Conservation (phyloP, 495 filamentous ascomycete species). For the Acidiella bohemica region DNA sequence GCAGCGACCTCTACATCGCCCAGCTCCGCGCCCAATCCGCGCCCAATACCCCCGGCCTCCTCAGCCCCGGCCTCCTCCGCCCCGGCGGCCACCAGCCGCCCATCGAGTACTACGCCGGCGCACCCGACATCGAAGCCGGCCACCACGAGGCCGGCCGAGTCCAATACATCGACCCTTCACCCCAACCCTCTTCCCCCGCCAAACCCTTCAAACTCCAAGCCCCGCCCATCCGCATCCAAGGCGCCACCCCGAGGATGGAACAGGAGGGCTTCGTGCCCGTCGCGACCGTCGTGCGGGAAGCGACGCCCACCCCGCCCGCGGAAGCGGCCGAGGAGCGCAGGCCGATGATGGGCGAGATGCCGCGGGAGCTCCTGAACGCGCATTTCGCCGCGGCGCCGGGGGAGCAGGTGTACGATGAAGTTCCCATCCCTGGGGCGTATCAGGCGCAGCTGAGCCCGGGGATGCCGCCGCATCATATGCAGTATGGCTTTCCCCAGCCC, state of each 20-base stretch:
- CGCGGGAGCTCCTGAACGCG: constrained; percentile 22
- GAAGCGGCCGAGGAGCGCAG: constrained; percentile 7
- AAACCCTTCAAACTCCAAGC: constrained; percentile 73
- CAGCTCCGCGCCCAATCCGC: constrained; percentile 85
- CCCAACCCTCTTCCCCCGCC: constrained; percentile 40
- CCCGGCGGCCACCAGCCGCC: constrained; percentile 29
- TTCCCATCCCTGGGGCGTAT: constrained; percentile 56
- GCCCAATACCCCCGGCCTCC: constrained; percentile 86
- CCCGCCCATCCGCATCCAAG: constrained; percentile 62
- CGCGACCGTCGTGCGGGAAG: constrained; percentile 20
- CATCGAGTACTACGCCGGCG: constrained; percentile 20
- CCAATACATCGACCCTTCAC: constrained; percentile 40
- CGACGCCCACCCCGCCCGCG: neutral
- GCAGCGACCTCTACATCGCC: constrained; percentile 87
- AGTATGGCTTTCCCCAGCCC: neutral
- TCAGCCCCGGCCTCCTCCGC: constrained; percentile 28
- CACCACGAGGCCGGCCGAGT: too few relatives aligned
- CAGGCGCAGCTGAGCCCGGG: constrained; percentile 17
- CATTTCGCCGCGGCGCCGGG: constrained; percentile 44
- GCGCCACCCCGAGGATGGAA: constrained; percentile 54
- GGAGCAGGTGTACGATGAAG: constrained; percentile 52
- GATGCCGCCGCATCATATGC: constrained; percentile 1
- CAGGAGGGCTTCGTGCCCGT: constrained; percentile 43
- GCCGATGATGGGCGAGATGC: constrained; percentile 20
- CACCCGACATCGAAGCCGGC: constrained; percentile 40